Evolutionary conservation across 2,329 filamentous ascomycete species (phyloP).

Genomic region (Cordyceps tenuipes): DNA sequence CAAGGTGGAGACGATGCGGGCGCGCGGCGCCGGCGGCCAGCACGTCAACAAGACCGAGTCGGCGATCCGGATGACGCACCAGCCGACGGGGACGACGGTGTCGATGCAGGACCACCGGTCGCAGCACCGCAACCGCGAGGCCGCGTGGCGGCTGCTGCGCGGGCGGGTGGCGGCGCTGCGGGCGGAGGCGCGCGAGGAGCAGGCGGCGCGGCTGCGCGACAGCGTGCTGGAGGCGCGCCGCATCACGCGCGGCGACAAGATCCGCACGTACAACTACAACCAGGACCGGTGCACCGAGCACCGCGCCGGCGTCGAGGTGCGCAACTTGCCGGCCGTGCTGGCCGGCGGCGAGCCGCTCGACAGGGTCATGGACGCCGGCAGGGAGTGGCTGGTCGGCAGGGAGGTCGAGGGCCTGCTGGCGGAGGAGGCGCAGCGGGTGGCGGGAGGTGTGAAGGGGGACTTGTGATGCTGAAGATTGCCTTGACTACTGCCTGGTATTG

Average conservation of each 20-base stretch:
- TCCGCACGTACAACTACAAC: slow-evolving; percentile 79
- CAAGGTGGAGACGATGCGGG: slow-evolving; percentile 78
- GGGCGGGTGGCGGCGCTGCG: slow-evolving; percentile 72
- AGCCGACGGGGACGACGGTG: slow-evolving; percentile 78
- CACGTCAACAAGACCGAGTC: slow-evolving; percentile 99
- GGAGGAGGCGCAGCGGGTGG: slow-evolving; percentile 37
- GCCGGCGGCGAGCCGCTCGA: slow-evolving; percentile 64
- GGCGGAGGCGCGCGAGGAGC: slow-evolving; percentile 75
- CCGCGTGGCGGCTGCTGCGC: slow-evolving; percentile 78
- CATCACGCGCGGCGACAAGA: slow-evolving; percentile 87
- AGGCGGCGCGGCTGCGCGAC: slow-evolving; percentile 64
- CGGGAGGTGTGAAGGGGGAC: too few relatives aligned
- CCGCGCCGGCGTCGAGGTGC: slow-evolving; percentile 67
- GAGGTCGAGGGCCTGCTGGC: slow-evolving; percentile 67
- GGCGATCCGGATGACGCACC: slow-evolving; percentile 84
- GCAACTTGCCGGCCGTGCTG: slow-evolving; percentile 75
- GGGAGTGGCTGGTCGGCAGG: slow-evolving; percentile 63
- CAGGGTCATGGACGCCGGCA: slow-evolving; percentile 68
- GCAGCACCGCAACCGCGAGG: slow-evolving; percentile 80
- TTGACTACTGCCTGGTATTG: too few relatives aligned
- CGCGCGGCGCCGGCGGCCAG: slow-evolving; percentile 86
- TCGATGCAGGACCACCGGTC: slow-evolving; percentile 89
- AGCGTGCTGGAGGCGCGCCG: slow-evolving; percentile 71
- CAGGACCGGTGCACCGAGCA: slow-evolving; percentile 82
- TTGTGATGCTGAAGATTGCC: too few relatives aligned